Evolutionary conservation across 1,284 basidiomycete genomes (phyloP), one percentile per base, ranked within the genome.

Genomic region (Leccinum proximum): DNA sequence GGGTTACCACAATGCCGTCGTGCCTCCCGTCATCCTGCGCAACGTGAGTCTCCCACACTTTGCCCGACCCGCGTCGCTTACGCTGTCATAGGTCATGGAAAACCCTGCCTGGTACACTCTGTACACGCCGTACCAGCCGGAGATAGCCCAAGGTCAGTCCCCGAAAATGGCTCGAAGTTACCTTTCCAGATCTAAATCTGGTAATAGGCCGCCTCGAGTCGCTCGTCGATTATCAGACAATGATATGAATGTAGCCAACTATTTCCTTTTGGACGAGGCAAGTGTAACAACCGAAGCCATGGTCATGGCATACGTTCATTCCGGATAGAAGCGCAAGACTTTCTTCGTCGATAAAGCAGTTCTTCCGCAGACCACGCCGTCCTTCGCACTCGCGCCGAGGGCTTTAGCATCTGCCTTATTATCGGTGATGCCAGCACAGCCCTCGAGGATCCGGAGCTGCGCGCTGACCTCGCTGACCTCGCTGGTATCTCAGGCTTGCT

Each of bases 41-140:
- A 98, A 97, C 75, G 93, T 96, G 70, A 67, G 86, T 74, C 65
- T 48, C 48, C 61, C 61, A 10, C 67, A 48, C 54, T 35, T 11
- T 1, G 14, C 37, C 60, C 13, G 65, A 37, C 42, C 53, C 45
- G 22, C 58, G 50, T 66, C 38, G 38, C 64, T 58, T 61, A 66
- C 58, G 40, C 60, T 59, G 61, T 16, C n/a, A 14, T 67, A 96
- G 93, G 80, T 97, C 67, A 90, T 95, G 80, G 96, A 99, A 79
- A 98, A 97, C 76, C 97, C 96, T 30, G 93, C 91, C 10, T 99
- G 97, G 97, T 98, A 98, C 79, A 98, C 96, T 3, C 94, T 93
- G 60, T 98, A 98, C 78, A 98, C 96, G 2, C 96, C 97, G 1
- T 92, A 92, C 75, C 94, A 97, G 76, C 92, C 94, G 7, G 94